A percentile compares a stretch with the other conserved stretches of the same genome.
Conservation (phyloP, 2,329 filamentous ascomycete genomes). For the Herpotrichia juniperi region DNA sequence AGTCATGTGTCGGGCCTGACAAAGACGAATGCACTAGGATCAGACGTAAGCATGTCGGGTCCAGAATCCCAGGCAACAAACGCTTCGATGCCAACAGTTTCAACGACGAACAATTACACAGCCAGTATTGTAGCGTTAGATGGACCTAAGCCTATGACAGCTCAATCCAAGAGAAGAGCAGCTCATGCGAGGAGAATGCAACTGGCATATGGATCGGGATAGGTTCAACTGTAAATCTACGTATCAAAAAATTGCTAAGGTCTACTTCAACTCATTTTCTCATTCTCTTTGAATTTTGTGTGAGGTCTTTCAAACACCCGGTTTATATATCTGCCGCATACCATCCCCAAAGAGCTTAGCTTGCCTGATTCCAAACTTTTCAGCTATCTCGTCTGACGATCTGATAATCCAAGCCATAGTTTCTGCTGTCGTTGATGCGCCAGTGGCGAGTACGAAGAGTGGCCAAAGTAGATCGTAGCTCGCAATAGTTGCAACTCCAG, state of each 20-base stretch:
- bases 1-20: too few species aligned
- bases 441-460: slow-evolving; percentile 11
- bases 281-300: too few species aligned
- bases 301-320: too few species aligned
- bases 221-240: background rate
- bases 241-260: too few species aligned
- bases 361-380: slow-evolving; percentile 17
- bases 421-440: slow-evolving; percentile 1
- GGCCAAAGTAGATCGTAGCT: slow-evolving; percentile 20
- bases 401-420: slow-evolving; percentile 16
- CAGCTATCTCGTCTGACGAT: slow-evolving; percentile 12
- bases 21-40: too few species aligned
- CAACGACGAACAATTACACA: background rate
- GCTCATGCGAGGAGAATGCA: slow-evolving; percentile 35
- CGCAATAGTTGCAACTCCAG: slow-evolving; percentile 10
- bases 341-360: slow-evolving; percentile 20
- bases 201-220: slow-evolving; percentile 23
- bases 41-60: too few species aligned
- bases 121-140: background rate
- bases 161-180: slow-evolving; percentile 31
- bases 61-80: background rate
- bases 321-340: slow-evolving; percentile 5
- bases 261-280: too few species aligned
- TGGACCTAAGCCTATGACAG: slow-evolving; percentile 19
- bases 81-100: background rate